Evolutionary conservation across 352 stramenopile genomes (phyloP).

Genomic region (Proteromonas lacertae): DNA sequence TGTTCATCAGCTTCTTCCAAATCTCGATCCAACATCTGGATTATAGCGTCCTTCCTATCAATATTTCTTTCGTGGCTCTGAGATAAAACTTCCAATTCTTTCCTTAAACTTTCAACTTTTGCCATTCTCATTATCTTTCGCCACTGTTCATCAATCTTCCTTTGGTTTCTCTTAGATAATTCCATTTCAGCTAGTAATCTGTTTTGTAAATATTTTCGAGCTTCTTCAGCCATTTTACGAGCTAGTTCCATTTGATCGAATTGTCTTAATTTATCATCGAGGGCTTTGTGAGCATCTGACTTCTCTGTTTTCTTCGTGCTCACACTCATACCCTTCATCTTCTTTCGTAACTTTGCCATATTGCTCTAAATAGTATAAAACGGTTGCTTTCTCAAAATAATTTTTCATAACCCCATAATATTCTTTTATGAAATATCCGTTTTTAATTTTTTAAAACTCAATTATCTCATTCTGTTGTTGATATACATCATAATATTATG

Average conservation of each 20-base stretch:
- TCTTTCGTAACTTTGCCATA: too few relatives aligned
- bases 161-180: conserved; percentile 19
- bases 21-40: conserved; percentile 49
- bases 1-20: conserved; percentile 65
- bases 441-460: too few relatives aligned
- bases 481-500: too few relatives aligned
- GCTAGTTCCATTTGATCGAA: neutral
- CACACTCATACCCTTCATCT: too few relatives aligned
- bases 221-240: neutral
- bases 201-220: neutral
- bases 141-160: conserved; percentile 74
- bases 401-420: too few relatives aligned
- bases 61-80: conserved; percentile 75
- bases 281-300: too few relatives aligned
- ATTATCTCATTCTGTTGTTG: too few relatives aligned
- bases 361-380: too few relatives aligned
- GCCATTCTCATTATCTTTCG: conserved; percentile 69
- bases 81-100: conserved; percentile 46
- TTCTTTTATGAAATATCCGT: too few relatives aligned
- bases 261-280: too few relatives aligned
- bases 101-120: conserved; percentile 48
- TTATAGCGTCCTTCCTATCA: conserved; percentile 60
- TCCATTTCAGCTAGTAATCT: conserved; percentile 6
- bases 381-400: too few relatives aligned
- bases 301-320: too few relatives aligned